These are phyloP conservation scores for Parietaria judaica DNA, from an alignment of 306 rosid species.

Conservation along the genomic window DNA sequence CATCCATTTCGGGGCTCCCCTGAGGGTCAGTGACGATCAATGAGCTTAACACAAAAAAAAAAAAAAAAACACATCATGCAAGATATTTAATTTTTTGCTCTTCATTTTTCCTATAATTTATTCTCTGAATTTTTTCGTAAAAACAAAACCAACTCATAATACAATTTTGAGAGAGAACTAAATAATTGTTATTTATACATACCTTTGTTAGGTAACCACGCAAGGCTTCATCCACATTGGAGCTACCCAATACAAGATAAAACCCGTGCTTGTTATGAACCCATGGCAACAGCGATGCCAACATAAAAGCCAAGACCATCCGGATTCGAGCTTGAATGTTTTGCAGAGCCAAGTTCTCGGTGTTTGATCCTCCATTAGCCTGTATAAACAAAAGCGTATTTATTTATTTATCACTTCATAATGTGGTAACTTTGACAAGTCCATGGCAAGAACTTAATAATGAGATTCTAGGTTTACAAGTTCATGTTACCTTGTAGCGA, in stretches of 20 bases:
- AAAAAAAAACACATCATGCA: no score
- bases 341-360: constrained; percentile 77
- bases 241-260: constrained; percentile 91
- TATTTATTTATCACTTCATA: neutral
- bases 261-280: constrained; percentile 82
- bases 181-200: neutral
- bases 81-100: no score
- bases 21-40: no score
- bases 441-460: neutral
- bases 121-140: no score
- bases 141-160: no score
- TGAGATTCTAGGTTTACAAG: neutral
- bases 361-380: constrained; percentile 91
- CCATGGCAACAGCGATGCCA: constrained; percentile 95
- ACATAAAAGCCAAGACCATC: constrained; percentile 96
- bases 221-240: constrained; percentile 90
- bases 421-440: neutral
- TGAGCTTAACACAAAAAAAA: no score
- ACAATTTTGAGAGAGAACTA: no score
- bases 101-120: no score
- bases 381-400: constrained; percentile 28
- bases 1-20: no score
- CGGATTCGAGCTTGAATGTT: constrained; percentile 94
- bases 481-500: constrained; percentile 57
- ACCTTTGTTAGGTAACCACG: constrained; percentile 95